Percentiles rank a stretch among this genome's conserved stretches.
Evolutionary conservation across 441 rosid genomes (phyloP).

Genomic region (Eutrema salsugineum): DNA sequence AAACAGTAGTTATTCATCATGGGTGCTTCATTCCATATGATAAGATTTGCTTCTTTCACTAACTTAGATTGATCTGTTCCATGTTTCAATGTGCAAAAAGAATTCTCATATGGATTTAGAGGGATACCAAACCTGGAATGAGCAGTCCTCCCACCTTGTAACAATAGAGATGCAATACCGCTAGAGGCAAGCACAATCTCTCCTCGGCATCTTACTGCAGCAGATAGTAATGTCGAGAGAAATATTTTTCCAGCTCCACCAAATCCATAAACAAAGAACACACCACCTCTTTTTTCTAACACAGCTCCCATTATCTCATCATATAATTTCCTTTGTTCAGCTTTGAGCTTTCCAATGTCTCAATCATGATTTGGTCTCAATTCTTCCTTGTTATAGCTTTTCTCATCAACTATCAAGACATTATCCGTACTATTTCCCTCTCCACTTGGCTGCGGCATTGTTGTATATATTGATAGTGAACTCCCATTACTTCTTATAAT

Average conservation of each 20-base stretch:
- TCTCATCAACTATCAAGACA: background rate
- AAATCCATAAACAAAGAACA: background rate
- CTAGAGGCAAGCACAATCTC: background rate
- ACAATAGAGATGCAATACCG: background rate
- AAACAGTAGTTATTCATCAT: background rate
- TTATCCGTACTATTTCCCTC: no score
- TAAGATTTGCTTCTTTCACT: background rate
- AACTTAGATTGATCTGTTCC: background rate
- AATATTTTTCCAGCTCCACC: background rate
- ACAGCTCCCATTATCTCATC: background rate
- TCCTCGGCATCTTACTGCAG: background rate
- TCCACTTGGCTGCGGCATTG: background rate
- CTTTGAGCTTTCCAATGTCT: rapidly evolving
- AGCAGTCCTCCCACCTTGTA: background rate
- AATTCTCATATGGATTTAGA: background rate
- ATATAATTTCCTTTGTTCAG: background rate
- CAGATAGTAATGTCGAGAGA: background rate
- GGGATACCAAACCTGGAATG: background rate
- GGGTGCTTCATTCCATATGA: background rate
- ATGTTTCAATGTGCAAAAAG: background rate
- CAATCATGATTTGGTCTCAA: background rate
- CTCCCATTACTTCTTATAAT: background rate
- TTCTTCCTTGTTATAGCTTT: background rate
- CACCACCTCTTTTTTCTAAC: background rate
- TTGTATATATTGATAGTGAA: rapidly evolving